Percentiles rank a stretch among this genome's conserved stretches.
phyloP scores from a whole-genome alignment of 148 eudicot genomes.

The Silene latifolia region DNA sequence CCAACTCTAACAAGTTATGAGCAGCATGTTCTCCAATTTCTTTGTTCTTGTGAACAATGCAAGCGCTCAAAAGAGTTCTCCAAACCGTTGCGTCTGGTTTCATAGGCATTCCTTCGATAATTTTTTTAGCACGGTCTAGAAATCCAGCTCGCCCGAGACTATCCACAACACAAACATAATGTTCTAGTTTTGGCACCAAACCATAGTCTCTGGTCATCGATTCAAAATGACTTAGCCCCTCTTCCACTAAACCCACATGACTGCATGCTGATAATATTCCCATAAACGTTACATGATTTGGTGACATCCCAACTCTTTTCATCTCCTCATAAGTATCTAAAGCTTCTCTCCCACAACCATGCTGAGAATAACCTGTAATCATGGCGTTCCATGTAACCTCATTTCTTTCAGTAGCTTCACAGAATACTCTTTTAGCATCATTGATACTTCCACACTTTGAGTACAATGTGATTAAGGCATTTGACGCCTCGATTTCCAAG shows the following conservation, averaged over 20 bases:
- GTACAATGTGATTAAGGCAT: constrained; percentile 67
- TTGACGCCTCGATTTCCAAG: constrained; percentile 70
- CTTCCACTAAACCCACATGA: constrained; percentile 85
- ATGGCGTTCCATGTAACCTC: constrained; percentile 87
- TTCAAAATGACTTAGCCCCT: constrained; percentile 67
- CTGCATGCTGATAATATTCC: constrained; percentile 90
- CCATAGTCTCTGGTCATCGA: constrained; percentile 67
- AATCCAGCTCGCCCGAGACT: constrained; percentile 80
- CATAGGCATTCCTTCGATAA: constrained; percentile 67
- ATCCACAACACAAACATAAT: constrained; percentile 81
- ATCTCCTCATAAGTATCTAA: constrained; percentile 65
- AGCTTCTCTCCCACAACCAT: constrained; percentile 69
- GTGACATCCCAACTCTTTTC: constrained; percentile 50
- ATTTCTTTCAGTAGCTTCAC: constrained; percentile 50
- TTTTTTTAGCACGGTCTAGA: constrained; percentile 54
- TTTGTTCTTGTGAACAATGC: constrained; percentile 58
- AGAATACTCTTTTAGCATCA: constrained; percentile 64
- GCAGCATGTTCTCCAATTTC: constrained; percentile 79
- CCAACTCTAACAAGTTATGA: constrained; percentile 49
- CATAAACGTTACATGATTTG: constrained; percentile 72
- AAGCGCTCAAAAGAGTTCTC: constrained; percentile 92
- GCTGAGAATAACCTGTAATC: constrained; percentile 88
- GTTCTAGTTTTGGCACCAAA: constrained; percentile 68
- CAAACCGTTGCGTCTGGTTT: constrained; percentile 79
- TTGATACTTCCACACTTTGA: constrained; percentile 75